Evolutionary conservation across 306 rosid genomes (phyloP).

Genomic region (Arachis hypogaea): DNA sequence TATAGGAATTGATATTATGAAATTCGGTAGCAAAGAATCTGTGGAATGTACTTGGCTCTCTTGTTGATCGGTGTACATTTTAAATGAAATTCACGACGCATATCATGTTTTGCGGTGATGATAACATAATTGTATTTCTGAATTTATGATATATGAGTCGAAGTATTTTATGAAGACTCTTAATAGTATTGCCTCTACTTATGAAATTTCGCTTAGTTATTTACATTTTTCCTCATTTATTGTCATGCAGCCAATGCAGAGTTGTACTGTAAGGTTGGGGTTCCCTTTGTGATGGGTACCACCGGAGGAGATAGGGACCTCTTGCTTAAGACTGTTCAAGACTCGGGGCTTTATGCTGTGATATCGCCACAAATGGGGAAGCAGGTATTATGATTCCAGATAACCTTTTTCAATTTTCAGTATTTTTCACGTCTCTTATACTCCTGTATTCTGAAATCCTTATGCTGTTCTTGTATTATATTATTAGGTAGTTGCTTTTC

Average conservation of each 20-base stretch:
- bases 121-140: constrained; percentile 14
- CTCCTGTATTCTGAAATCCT: constrained; percentile 28
- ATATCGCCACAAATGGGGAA: constrained; percentile 99
- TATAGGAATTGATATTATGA: constrained; percentile 17
- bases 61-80: constrained; percentile 11
- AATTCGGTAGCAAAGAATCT: constrained; percentile 15
- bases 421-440: constrained; percentile 1
- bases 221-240: neutral
- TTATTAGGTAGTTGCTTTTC: constrained; percentile 87
- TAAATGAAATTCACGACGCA: constrained; percentile 2
- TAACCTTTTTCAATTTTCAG: constrained; percentile 16
- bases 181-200: neutral
- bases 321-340: constrained; percentile 72
- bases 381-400: constrained; percentile 54
- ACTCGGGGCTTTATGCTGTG: constrained; percentile 74
- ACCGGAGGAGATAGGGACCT: constrained; percentile 88
- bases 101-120: constrained; percentile 2
- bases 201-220: neutral
- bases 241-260: constrained; percentile 73
- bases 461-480: constrained; percentile 33
- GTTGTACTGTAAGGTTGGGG: constrained; percentile 79
- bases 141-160: constrained; percentile 15
- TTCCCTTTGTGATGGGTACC: constrained; percentile 96
- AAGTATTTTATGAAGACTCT: constrained; percentile 19
- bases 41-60: constrained; percentile 21